Percentiles rank a stretch among this genome's conserved stretches.
These are phyloP conservation scores for Chlorella vulgaris DNA, from an alignment of 139 green algal genomes.

Conservation along the genomic window DNA sequence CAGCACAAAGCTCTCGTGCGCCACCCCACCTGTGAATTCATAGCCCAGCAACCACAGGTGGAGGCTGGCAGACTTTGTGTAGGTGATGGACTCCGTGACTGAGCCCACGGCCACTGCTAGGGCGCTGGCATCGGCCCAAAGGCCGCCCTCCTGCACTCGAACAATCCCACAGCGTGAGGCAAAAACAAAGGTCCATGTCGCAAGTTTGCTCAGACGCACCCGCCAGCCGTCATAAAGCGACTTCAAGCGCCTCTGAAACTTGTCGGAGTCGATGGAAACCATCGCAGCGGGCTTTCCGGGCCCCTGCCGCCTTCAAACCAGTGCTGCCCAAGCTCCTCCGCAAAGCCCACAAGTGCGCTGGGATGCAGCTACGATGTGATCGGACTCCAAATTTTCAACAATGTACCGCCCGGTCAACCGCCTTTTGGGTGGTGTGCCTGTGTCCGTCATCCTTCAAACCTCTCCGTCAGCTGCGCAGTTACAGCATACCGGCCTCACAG, in stretches of 20 bases:
- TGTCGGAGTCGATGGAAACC: conserved; percentile 56
- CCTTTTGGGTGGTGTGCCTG: no score
- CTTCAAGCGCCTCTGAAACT: conserved; percentile 64
- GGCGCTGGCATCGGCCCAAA: conserved; percentile 33
- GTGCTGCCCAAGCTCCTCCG: no score
- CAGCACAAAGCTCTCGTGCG: no score
- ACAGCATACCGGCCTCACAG: no score
- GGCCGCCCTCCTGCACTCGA: background rate
- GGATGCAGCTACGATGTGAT: no score
- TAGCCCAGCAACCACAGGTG: conserved; percentile 96
- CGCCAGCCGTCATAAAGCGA: conserved; percentile 70
- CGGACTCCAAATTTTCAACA: no score
- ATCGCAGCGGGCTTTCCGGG: background rate
- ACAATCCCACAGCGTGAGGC: background rate
- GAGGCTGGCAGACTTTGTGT: conserved; percentile 89
- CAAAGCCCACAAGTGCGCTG: no score
- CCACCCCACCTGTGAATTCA: conserved; percentile 81
- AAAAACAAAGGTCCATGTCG: background rate
- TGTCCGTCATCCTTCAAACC: no score
- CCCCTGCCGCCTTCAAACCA: background rate
- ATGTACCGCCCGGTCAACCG: no score
- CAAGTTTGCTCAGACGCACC: conserved; percentile 46
- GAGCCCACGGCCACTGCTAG: conserved; percentile 57
- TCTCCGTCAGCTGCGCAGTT: no score
- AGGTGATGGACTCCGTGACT: conserved; percentile 75